These are phyloP conservation scores for Prunus armeniaca DNA, from an alignment of 306 rosid genomes.

Conservation along the genomic window DNA sequence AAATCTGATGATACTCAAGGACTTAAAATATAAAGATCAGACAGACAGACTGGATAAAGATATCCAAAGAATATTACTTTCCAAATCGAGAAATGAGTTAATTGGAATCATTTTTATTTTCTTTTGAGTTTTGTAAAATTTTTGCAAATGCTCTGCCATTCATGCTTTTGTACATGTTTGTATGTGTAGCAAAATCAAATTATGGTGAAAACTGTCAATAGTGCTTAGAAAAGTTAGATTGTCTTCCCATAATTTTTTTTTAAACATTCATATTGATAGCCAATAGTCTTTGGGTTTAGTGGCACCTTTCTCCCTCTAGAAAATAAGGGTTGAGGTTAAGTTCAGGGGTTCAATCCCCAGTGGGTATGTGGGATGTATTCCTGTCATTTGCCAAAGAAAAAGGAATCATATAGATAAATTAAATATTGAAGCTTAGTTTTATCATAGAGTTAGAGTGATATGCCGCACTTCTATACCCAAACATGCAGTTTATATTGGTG, in stretches of 20 bases:
- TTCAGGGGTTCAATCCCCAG: not conserved
- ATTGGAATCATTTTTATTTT: not conserved
- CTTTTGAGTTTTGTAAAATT: not conserved
- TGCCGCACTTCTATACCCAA: not conserved
- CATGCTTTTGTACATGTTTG: not conserved
- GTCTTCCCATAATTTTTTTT: not conserved
- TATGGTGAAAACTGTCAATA: not conserved
- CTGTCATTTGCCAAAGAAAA: not conserved
- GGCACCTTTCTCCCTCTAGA: not conserved
- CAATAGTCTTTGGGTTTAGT: not conserved
- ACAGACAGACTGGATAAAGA: not conserved
- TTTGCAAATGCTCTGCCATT: not conserved
- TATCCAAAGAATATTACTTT: not conserved
- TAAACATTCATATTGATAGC: not conserved
- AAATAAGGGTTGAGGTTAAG: not conserved
- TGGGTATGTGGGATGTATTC: not conserved
- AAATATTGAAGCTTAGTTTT: not conserved
- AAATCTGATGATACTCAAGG: not conserved
- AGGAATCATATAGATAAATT: not conserved
- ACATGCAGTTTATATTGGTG: conserved; percentile 3
- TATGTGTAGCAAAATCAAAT: not conserved
- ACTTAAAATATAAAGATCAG: not conserved
- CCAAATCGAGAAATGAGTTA: not conserved
- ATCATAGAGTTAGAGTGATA: not conserved
- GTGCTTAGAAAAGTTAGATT: not conserved